Conservation (phyloP, 108 stramenopile genomes). For the Nannochloropsis salina region DNA sequence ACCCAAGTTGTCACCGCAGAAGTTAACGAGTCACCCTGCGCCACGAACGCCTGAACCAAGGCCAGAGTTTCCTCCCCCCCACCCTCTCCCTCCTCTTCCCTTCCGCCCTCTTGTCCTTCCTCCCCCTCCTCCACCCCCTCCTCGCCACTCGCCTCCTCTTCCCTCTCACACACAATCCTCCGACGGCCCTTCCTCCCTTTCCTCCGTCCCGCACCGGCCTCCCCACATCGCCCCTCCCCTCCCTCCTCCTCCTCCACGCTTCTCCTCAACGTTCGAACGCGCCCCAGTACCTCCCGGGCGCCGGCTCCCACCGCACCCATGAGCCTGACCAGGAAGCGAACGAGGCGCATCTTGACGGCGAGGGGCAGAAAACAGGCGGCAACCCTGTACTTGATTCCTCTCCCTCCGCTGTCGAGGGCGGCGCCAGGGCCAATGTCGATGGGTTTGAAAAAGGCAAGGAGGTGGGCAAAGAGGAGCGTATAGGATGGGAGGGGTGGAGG, state of each 20-base stretch:
- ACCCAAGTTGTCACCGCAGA: background rate
- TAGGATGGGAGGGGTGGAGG: background rate
- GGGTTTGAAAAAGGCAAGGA: background rate
- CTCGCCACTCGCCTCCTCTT: background rate
- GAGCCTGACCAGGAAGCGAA: background rate
- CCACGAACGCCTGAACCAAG: background rate
- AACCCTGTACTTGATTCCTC: background rate
- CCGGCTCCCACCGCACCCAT: background rate
- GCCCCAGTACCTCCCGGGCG: background rate
- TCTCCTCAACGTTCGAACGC: background rate
- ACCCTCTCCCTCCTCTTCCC: background rate
- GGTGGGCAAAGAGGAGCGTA: background rate
- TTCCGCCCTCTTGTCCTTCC: background rate
- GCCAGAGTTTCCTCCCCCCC: background rate
- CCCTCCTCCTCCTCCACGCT: background rate
- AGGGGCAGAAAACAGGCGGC: background rate
- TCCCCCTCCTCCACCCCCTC: background rate
- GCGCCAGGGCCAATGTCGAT: conserved; percentile 19
- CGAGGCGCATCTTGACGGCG: background rate
- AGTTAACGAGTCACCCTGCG: background rate
- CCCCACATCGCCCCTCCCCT: background rate
- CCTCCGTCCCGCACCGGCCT: background rate
- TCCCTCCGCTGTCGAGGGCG: background rate
- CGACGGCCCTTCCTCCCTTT: background rate
- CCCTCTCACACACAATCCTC: background rate